Evolutionary conservation across 305 asterid species (phyloP).

Genomic region (Solanum aculeatissimum): DNA sequence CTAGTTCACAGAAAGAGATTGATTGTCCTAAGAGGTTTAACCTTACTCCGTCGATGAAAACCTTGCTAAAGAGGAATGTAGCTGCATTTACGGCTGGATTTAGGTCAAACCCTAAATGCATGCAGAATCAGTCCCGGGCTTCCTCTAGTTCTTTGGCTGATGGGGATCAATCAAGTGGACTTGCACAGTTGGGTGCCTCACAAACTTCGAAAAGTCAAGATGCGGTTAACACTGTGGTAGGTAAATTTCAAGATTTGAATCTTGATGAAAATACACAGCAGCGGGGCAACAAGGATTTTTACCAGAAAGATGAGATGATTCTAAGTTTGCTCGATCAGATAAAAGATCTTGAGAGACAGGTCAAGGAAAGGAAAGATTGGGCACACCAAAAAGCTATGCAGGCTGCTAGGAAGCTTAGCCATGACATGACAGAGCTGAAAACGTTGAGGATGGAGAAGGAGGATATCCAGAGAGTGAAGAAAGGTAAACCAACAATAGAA

Average conservation of each 20-base stretch:
- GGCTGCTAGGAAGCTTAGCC: constrained; percentile 86
- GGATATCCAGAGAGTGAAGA: constrained; percentile 64
- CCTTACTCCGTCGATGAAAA: constrained; percentile 84
- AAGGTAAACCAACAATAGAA: constrained; percentile 64
- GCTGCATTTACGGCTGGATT: constrained; percentile 90
- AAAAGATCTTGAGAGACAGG: constrained; percentile 70
- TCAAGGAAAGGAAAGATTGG: constrained; percentile 83
- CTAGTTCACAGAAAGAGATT: constrained; percentile 60
- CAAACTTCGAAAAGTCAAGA: constrained; percentile 59
- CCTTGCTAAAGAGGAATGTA: constrained; percentile 70
- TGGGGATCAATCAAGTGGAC: constrained; percentile 31
- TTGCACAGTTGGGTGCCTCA: constrained; percentile 25
- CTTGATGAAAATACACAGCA: constrained; percentile 69
- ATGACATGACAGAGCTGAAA: constrained; percentile 81
- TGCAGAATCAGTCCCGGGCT: constrained; percentile 43
- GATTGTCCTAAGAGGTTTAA: constrained; percentile 90
- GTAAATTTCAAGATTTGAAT: constrained; percentile 73
- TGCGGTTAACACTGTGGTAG: constrained; percentile 65
- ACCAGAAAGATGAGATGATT: constrained; percentile 71
- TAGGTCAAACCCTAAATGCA: constrained; percentile 57
- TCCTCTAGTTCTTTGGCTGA: constrained; percentile 38
- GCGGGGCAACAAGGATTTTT: constrained; percentile 28
- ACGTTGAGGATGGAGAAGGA: constrained; percentile 80
- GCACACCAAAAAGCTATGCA: constrained; percentile 94
- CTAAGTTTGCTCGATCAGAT: constrained; percentile 60